Evolutionary conservation across 2,329 filamentous ascomycete genomes (phyloP).

Genomic region (Juglanconis sp.): DNA sequence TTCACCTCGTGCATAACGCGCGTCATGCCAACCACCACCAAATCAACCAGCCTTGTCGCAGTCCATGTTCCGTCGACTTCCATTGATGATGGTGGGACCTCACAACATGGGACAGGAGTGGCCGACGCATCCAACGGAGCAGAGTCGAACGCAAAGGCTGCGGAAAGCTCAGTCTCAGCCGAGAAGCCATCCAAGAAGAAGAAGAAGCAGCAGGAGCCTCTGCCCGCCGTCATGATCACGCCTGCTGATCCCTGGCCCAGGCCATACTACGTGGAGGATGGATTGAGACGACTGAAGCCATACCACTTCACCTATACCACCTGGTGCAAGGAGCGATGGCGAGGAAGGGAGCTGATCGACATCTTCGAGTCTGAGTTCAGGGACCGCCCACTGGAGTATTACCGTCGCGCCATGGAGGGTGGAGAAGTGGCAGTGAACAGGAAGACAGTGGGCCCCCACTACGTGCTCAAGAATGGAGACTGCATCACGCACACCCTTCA

Average conservation of each 20-base stretch:
- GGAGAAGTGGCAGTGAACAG: constrained; percentile 81
- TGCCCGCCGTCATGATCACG: constrained; percentile 27
- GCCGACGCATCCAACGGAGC: background rate
- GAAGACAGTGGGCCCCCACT: constrained; percentile 62
- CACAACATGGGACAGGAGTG: background rate
- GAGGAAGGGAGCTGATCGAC: constrained; percentile 74
- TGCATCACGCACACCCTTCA: constrained; percentile 90
- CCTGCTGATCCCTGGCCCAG: constrained; percentile 45
- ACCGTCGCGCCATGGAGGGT: constrained; percentile 75
- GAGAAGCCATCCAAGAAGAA: background rate
- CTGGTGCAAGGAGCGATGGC: constrained; percentile 90
- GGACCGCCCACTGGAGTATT: constrained; percentile 83
- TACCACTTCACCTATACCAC: constrained; percentile 97
- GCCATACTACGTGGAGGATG: constrained; percentile 82
- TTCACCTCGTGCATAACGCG: constrained; percentile 7
- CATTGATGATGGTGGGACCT: background rate
- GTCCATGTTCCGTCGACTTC: background rate
- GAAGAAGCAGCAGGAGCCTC: constrained; percentile 5
- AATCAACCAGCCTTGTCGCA: background rate
- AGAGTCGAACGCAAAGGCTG: background rate
- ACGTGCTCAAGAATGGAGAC: constrained; percentile 82
- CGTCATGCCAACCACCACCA: constrained; percentile 8
- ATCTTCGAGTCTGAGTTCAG: constrained; percentile 91
- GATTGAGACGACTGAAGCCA: constrained; percentile 76
- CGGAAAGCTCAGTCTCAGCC: background rate